phyloP scores from a whole-genome alignment of 1,284 basidiomycete genomes.

The Fomitopsis schrenkii region DNA sequence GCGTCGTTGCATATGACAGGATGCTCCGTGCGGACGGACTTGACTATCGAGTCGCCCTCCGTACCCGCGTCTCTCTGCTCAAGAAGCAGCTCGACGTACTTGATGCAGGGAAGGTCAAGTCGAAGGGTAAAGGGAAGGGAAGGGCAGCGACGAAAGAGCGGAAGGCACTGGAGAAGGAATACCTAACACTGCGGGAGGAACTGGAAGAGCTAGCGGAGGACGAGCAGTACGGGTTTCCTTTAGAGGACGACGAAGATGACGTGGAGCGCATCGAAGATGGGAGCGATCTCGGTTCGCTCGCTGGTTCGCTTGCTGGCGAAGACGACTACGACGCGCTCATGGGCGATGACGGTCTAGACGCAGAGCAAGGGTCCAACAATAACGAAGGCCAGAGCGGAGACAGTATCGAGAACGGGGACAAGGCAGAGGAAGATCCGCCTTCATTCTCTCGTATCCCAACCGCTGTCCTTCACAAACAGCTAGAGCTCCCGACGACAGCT shows the following conservation, averaged over 20 bases:
- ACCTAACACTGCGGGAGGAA: conserved; percentile 25
- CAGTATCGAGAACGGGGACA: background rate
- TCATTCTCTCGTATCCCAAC: conserved; percentile 31
- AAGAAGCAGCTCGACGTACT: conserved; percentile 22
- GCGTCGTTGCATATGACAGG: conserved; percentile 26
- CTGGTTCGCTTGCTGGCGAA: conserved; percentile 15
- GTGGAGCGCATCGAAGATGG: background rate
- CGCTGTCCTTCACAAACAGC: conserved; percentile 24
- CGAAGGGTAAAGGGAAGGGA: conserved; percentile 17
- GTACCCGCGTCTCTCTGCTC: conserved; percentile 23
- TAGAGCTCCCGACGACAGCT: conserved; percentile 27
- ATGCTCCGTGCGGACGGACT: conserved; percentile 28
- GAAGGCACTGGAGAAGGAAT: conserved; percentile 19
- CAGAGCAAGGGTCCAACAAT: background rate
- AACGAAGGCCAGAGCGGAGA: conserved; percentile 7
- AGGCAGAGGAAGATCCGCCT: conserved; percentile 19
- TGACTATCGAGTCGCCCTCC: conserved; percentile 20
- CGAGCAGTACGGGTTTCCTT: conserved; percentile 16
- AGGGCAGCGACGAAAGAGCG: conserved; percentile 19
- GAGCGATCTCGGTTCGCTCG: conserved; percentile 6
- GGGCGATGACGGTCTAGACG: conserved; percentile 12
- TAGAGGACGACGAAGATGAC: conserved; percentile 8
- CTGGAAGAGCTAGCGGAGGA: conserved; percentile 22
- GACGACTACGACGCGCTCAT: conserved; percentile 22
- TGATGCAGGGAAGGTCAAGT: background rate